phyloP scores from a whole-genome alignment of 768 basidiomycete species.

The Boletellus emodensis region DNA sequence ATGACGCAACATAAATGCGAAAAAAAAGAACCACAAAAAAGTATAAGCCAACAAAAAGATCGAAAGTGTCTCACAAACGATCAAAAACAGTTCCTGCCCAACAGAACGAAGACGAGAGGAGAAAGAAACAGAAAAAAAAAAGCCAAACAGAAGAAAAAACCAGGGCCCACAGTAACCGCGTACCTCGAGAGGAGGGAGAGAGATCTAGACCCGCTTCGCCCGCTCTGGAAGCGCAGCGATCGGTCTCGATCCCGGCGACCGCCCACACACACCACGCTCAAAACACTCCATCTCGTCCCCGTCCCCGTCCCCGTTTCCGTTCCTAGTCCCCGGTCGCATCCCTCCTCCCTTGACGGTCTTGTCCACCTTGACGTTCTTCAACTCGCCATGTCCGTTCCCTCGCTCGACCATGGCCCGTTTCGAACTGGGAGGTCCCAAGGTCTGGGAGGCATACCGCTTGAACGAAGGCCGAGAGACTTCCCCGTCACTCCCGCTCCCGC shows the following conservation, averaged over 20 bases:
- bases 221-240: slow-evolving; percentile 31
- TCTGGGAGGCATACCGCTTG: slow-evolving; percentile 71
- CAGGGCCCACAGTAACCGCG: too few relatives aligned
- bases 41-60: too few relatives aligned
- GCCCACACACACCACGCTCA: slow-evolving; percentile 14
- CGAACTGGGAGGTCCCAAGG: slow-evolving; percentile 54
- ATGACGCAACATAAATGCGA: too few relatives aligned
- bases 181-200: too few relatives aligned
- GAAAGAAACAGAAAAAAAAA: not conserved
- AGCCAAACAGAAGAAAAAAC: too few relatives aligned
- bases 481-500: slow-evolving; percentile 30
- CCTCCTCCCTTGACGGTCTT: not conserved
- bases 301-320: not conserved
- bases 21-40: too few relatives aligned
- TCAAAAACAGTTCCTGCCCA: too few relatives aligned
- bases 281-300: not conserved
- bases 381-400: slow-evolving; percentile 3
- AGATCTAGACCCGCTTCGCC: slow-evolving; percentile 20
- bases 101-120: too few relatives aligned
- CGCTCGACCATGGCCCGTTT: slow-evolving; percentile 50
- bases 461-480: slow-evolving; percentile 54
- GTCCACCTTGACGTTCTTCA: slow-evolving; percentile 5
- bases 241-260: slow-evolving; percentile 22
- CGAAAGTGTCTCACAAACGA: too few relatives aligned
- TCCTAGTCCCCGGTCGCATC: not conserved